Evolutionary conservation across 2,329 filamentous ascomycete genomes (phyloP).

Genomic region (Coniochaeta ligniaria): DNA sequence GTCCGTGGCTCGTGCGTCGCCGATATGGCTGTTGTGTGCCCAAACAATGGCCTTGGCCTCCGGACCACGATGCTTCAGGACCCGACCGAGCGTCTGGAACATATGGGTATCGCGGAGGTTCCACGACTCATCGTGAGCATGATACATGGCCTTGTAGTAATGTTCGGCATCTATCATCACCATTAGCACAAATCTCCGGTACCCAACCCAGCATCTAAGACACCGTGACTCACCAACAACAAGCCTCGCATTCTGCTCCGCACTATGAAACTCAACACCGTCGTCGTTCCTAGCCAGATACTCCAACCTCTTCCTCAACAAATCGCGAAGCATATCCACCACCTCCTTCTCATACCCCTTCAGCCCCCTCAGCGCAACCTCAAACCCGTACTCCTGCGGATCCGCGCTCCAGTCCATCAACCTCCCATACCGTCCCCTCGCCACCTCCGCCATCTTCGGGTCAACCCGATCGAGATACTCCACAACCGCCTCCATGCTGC

Average conservation of each 20-base stretch:
- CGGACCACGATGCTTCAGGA: slow-evolving; percentile 30
- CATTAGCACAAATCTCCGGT: neutral
- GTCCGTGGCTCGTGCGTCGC: slow-evolving; percentile 43
- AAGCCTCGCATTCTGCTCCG: slow-evolving; percentile 42
- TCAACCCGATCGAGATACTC: slow-evolving; percentile 40
- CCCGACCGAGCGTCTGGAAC: slow-evolving; percentile 37
- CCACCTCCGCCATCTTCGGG: slow-evolving; percentile 31
- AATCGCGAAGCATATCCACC: slow-evolving; percentile 33
- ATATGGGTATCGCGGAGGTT: slow-evolving; percentile 44
- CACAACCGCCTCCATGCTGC: slow-evolving; percentile 36
- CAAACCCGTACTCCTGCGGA: slow-evolving; percentile 39
- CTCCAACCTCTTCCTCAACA: slow-evolving; percentile 32
- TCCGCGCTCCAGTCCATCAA: slow-evolving; percentile 41
- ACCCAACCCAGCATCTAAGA: no score
- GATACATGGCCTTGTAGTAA: slow-evolving; percentile 46
- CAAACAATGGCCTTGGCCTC: slow-evolving; percentile 41
- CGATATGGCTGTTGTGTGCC: slow-evolving; percentile 46
- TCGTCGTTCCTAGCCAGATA: slow-evolving; percentile 22
- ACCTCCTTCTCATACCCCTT: slow-evolving; percentile 37
- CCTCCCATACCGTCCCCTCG: slow-evolving; percentile 35
- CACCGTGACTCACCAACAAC: slow-evolving; percentile 24
- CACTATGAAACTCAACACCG: slow-evolving; percentile 39
- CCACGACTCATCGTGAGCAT: slow-evolving; percentile 39
- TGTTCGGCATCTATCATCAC: slow-evolving; percentile 31
- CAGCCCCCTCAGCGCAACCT: slow-evolving; percentile 26